Conservation (phyloP, 257 asterid genomes). For the Linderniella brevidens region DNA sequence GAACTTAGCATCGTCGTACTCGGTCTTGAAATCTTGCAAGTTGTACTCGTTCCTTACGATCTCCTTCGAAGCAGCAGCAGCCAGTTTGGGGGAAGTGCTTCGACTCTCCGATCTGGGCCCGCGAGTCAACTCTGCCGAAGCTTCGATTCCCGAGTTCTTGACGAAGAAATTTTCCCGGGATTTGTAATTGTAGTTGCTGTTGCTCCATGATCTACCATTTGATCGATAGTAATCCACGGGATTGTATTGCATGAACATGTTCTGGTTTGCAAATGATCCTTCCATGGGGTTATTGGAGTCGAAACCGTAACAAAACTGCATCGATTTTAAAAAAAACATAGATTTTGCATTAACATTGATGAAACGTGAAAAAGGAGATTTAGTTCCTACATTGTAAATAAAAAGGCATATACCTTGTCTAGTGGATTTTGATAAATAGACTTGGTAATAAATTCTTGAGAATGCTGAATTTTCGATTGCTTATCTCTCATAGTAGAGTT, state of each 20-base stretch:
- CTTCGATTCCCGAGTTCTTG: background rate
- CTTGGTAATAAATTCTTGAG: too few species aligned
- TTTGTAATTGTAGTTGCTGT: background rate
- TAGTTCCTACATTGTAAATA: too few species aligned
- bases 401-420: too few species aligned
- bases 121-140: background rate
- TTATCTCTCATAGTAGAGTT: too few species aligned
- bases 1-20: conserved; percentile 61
- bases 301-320: background rate
- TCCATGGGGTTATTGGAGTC: background rate
- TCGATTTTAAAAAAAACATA: too few species aligned
- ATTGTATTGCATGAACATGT: background rate
- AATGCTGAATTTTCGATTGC: too few species aligned
- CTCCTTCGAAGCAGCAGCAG: background rate
- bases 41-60: conserved; percentile 16
- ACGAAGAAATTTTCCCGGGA: background rate
- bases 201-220: background rate
- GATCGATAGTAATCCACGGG: background rate
- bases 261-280: background rate
- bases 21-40: conserved; percentile 53
- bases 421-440: too few species aligned
- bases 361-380: too few species aligned
- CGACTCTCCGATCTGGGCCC: background rate
- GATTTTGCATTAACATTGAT: too few species aligned
- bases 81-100: background rate